Percentiles rank a stretch among this genome's conserved stretches.
phyloP scores from a whole-genome alignment of 345 rosid species.

The Barbarea vulgaris region DNA sequence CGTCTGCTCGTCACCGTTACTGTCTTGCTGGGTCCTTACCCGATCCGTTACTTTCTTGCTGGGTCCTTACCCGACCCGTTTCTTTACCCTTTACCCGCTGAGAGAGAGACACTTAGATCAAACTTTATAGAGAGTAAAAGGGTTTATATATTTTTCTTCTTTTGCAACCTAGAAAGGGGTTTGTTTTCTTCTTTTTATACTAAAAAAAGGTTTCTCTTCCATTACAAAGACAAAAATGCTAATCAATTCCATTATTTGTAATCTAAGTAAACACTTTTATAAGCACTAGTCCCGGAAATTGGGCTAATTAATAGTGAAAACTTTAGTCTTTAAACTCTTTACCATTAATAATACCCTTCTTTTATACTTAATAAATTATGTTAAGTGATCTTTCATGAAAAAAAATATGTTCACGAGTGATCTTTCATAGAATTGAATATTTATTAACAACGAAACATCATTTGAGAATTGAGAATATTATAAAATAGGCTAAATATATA shows the following conservation, averaged over 20 bases:
- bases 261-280: conserved; percentile 15
- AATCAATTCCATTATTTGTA: conserved; percentile 16
- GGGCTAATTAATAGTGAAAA: conserved; percentile 25
- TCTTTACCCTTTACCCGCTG: conserved; percentile 20
- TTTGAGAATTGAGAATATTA: conserved; percentile 19
- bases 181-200: conserved; percentile 15
- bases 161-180: conserved; percentile 16
- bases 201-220: conserved; percentile 28
- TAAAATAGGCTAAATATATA: neutral
- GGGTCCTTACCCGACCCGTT: conserved; percentile 40
- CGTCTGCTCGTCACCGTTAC: conserved; percentile 27
- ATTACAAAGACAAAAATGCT: conserved; percentile 19
- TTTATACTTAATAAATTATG: neutral
- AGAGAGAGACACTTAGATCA: conserved; percentile 22
- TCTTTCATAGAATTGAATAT: neutral
- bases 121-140: conserved; percentile 7
- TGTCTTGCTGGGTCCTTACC: conserved; percentile 37
- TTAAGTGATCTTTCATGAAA: conserved; percentile 1
- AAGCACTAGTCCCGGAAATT: conserved; percentile 41
- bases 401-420: conserved; percentile 5
- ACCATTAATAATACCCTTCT: conserved; percentile 21
- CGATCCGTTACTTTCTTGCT: conserved; percentile 18
- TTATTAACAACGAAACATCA: neutral
- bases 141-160: conserved; percentile 18
- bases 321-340: conserved; percentile 32